Base-by-base conservation (phyloP, 192 early-diverging fungal species). In the Globomyces pollinis-pini region DNA sequence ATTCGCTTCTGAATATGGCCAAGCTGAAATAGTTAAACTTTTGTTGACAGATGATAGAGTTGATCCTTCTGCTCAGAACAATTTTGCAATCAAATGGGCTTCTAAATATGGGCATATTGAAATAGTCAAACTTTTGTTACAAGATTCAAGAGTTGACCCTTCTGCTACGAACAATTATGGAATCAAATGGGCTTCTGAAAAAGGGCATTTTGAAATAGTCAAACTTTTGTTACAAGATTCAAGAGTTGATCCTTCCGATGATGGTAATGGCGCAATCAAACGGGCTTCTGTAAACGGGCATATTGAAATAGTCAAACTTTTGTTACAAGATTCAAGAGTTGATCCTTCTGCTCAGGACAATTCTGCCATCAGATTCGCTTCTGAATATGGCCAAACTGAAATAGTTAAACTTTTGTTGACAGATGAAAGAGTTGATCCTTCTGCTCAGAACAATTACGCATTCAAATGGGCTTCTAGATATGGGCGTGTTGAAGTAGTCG, bases 141-240 rank as follows among this genome's bases (percentile, higher is more conserved):
- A 28, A 18, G 50, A 65, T 39, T n/a, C 18, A 3, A 36, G 45
- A 3, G 41, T 59, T 15, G 50, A 66, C 42, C 64, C 64, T 23
- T 29, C 11, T 11, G 24, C 16, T 47, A 32, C 38, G n/a, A 20
- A 50, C n/a, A 63, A 66, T 59, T 20, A 21, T 12, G 64, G 50
- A 11, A 33, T 66, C 8, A 1, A 50, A 20, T 24, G 28, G 21
- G 59, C 64, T 16, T 59, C 45, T 9, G 30, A 59, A 52, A 24
- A 23, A 1, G 64, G 64, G 1, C 42, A 61, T 30, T 33, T 33
- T n/a, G 50, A 66, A 12, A 61, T 66, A 30, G 59, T 66, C 24
- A 18, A 32, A 18, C 20, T 45, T 8, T 21, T 66, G 33, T 23
- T 45, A 1, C 28, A 31, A 32, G 59, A 66, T 49, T 24, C 44